phyloP scores from a whole-genome alignment of 2,329 filamentous ascomycete species.

The Daldinia sp. region DNA sequence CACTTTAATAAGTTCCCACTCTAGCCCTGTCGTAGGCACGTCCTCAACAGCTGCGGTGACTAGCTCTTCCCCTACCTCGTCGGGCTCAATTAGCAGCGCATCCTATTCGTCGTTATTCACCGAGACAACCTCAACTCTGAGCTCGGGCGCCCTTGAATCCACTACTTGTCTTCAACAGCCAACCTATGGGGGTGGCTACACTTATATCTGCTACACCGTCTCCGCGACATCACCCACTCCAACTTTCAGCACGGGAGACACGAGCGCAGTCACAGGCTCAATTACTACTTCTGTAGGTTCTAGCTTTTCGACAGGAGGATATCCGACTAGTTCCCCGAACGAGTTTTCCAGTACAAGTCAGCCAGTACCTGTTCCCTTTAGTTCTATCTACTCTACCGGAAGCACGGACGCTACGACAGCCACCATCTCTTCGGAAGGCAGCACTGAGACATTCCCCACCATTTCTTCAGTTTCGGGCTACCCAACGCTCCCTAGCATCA shows the following conservation, averaged over 20 bases:
- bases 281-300: neutral
- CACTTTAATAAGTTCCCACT: slow-evolving; percentile 5
- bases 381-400: slow-evolving; percentile 18
- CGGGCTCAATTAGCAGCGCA: neutral
- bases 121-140: slow-evolving; percentile 1
- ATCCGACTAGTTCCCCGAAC: slow-evolving; percentile 8
- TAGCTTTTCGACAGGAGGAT: neutral
- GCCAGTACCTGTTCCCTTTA: slow-evolving; percentile 2
- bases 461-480: slow-evolving; percentile 2
- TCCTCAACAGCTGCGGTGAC: slow-evolving; percentile 22
- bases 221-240: slow-evolving; percentile 25
- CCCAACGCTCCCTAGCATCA: slow-evolving; percentile 9
- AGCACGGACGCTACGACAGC: slow-evolving; percentile 28
- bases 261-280: slow-evolving; percentile 24
- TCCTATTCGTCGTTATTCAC: slow-evolving; percentile 19
- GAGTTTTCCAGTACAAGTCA: slow-evolving; percentile 26
- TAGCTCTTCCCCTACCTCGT: slow-evolving; percentile 9
- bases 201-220: slow-evolving; percentile 37
- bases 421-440: slow-evolving; percentile 12
- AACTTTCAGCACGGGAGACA: slow-evolving; percentile 22
- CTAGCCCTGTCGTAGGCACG: slow-evolving; percentile 1
- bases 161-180: slow-evolving; percentile 37
- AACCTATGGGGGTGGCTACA: slow-evolving; percentile 37
- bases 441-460: slow-evolving; percentile 28
- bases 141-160: slow-evolving; percentile 18